Base-by-base conservation (phyloP, 805 yeast species). In the Yamadazyma tumulicola region DNA sequence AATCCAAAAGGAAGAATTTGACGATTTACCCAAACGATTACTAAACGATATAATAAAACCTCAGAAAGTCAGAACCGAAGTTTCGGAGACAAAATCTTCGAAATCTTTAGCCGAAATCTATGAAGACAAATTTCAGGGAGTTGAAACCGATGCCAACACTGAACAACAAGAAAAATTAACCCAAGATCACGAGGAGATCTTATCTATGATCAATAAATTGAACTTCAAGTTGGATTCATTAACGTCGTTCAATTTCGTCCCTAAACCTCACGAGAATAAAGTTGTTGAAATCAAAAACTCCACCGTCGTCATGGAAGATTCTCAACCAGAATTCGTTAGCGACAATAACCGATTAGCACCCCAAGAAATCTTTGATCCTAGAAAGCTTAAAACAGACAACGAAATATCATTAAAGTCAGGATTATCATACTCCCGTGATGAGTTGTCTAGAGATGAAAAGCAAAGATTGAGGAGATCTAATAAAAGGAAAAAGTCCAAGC, bases 221-320 rank as follows among this genome's bases (percentile, higher is more conserved):
- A 70, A 74, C 31, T 79, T 82, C 51, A 83, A 82, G 47, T 74
- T 91, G 32, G 97, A 93, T 58, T 79, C 96, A 4, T 69, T 91
- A 37, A 79, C 94, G 32, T 88, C 97, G n/a, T 95, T 96, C 44
- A 94, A 88, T 56, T 93, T 83, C 65, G 75, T 88, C 41, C 98
- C 98, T 33, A 85, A 83, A 59, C 95, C 96, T 12, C 78, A 85
- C 24, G 81, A 85, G 56, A 55, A 51, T 46, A 83, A 85, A 48
- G 64, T 81, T 15, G 64, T 91, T 42, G 88, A 85, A 38, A 80
- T 93, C 52, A 86, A 83, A 55, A 86, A 88, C 24, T 83, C 89
- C 37, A 81, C 95, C 4, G 81, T 93, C 32, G 54, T 81, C 2
- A 85, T 91, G 95, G 98, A 91, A 62, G 97, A 93, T 53, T 93